These are phyloP conservation scores for Populus deltoides DNA, from an alignment of 345 rosid genomes.

Conservation along the genomic window DNA sequence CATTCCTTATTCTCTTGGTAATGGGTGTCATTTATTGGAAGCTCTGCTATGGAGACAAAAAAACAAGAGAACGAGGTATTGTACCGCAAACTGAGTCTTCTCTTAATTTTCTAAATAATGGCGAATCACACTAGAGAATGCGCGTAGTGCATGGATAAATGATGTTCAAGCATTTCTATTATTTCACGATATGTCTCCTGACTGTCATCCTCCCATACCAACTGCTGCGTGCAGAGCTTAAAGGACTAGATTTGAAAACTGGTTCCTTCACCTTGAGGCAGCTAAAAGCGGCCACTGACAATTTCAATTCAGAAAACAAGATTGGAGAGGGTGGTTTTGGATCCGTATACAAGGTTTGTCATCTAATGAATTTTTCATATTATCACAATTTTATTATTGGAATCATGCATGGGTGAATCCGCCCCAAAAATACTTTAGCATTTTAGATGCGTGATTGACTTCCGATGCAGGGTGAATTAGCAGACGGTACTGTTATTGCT, in stretches of 20 bases:
- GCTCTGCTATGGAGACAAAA: slow-evolving; percentile 8
- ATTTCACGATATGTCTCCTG: slow-evolving; percentile 1
- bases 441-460: background rate
- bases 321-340: slow-evolving; percentile 8
- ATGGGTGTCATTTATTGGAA: slow-evolving; percentile 19
- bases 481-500: background rate
- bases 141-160: background rate
- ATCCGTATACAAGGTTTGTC: slow-evolving; percentile 3
- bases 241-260: slow-evolving; percentile 10
- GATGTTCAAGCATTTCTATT: background rate
- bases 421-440: background rate
- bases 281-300: slow-evolving; percentile 3
- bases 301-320: slow-evolving; percentile 8
- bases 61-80: slow-evolving; percentile 8
- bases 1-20: background rate
- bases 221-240: background rate
- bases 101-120: no score
- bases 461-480: background rate
- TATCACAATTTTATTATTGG: no score
- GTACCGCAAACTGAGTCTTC: background rate
- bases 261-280: slow-evolving; percentile 6
- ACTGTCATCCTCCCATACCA: no score
- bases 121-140: background rate
- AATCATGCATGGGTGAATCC: no score
- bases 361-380: background rate